These are phyloP conservation scores for Calcarisporium arbuscula DNA, from an alignment of 2,329 filamentous ascomycete species.

Conservation along the genomic window DNA sequence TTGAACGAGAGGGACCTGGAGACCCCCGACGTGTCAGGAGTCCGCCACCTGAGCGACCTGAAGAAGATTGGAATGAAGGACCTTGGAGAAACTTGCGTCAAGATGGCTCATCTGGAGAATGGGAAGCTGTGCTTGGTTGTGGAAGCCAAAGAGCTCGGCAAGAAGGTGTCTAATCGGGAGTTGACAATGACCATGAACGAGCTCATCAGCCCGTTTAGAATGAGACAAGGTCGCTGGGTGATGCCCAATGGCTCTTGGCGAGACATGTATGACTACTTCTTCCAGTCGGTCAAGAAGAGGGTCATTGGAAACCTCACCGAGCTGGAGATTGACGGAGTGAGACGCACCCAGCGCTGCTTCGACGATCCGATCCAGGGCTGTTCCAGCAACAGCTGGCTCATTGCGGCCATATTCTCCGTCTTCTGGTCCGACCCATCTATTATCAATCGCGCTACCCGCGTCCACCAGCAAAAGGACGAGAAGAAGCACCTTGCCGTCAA, in stretches of 20 bases:
- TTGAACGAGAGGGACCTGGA: slow-evolving; percentile 34
- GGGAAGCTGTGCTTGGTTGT: slow-evolving; percentile 37
- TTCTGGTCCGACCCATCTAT: slow-evolving; percentile 35
- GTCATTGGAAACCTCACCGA: slow-evolving; percentile 25
- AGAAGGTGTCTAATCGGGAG: slow-evolving; percentile 30
- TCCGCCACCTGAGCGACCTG: slow-evolving; percentile 32
- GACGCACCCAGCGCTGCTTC: slow-evolving; percentile 20
- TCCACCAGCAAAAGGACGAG: slow-evolving; percentile 17
- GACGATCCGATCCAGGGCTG: slow-evolving; percentile 38
- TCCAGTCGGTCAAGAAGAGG: slow-evolving; percentile 23
- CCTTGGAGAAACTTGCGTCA: slow-evolving; percentile 27
- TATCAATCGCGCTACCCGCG: slow-evolving; percentile 31
- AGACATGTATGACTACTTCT: slow-evolving; percentile 30
- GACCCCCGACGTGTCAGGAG: slow-evolving; percentile 35
- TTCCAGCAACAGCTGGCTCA: slow-evolving; percentile 34
- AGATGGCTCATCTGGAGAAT: slow-evolving; percentile 35
- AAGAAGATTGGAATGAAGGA: slow-evolving; percentile 33
- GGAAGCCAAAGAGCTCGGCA: slow-evolving; percentile 25
- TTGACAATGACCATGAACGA: slow-evolving; percentile 35
- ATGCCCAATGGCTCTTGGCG: slow-evolving; percentile 35
- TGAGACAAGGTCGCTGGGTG: slow-evolving; percentile 24
- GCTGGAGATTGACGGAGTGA: slow-evolving; percentile 18
- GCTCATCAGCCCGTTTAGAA: slow-evolving; percentile 30
- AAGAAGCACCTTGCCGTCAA: slow-evolving; percentile 25
- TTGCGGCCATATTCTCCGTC: slow-evolving; percentile 38